Evolutionary conservation across 192 early-diverging fungal species (phyloP).

Genomic region (Ramicandelaber brevisporus): DNA sequence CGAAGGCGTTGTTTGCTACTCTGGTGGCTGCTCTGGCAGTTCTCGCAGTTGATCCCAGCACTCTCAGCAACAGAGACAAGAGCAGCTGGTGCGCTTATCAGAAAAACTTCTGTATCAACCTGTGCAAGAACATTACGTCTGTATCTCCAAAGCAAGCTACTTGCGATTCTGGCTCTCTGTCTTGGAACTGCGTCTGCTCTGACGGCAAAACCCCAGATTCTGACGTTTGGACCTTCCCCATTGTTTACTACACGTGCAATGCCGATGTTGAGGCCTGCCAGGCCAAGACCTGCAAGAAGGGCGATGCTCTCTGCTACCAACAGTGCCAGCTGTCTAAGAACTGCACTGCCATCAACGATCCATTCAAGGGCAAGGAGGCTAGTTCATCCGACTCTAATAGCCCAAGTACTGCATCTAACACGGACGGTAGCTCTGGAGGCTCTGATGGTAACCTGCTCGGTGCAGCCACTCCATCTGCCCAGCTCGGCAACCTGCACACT

Average conservation of each 20-base stretch:
- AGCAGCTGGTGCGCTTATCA: constrained; percentile 21
- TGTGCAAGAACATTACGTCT: constrained; percentile 21
- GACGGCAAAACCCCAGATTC: constrained; percentile 21
- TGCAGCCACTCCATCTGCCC: no score
- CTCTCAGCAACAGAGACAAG: constrained; percentile 11
- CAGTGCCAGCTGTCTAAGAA: constrained; percentile 18
- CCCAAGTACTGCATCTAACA: no score
- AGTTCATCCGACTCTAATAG: no score
- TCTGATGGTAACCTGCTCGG: no score
- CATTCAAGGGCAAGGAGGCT: constrained; percentile 14
- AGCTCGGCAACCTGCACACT: no score
- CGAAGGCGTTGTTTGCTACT: no score
- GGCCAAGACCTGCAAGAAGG: constrained; percentile 14
- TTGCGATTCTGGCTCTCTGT: constrained; percentile 14
- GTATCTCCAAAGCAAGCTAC: constrained; percentile 14
- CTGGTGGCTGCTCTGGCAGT: no score
- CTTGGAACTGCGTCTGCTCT: constrained; percentile 18
- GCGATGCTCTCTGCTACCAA: constrained; percentile 20
- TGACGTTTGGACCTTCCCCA: constrained; percentile 19
- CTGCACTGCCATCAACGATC: constrained; percentile 20
- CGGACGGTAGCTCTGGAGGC: no score
- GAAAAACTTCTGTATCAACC: constrained; percentile 20
- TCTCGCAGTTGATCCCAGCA: constrained; percentile 11
- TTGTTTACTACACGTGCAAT: constrained; percentile 20
- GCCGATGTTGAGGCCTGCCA: constrained; percentile 19